phyloP scores from a whole-genome alignment of 148 eudicot genomes.

The Suaeda aralocaspica region DNA sequence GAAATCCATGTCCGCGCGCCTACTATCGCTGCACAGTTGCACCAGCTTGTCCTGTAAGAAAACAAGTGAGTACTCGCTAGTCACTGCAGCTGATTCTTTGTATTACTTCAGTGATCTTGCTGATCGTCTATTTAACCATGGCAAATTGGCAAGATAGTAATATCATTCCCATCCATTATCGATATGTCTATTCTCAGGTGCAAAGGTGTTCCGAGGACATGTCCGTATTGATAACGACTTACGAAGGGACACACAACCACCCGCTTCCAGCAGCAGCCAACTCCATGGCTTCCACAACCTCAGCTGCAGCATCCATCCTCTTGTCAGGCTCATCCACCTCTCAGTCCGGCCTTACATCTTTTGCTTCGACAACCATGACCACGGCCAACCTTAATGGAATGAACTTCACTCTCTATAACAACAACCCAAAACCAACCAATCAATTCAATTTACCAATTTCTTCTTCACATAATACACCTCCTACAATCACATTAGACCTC shows the following conservation, averaged over 20 bases:
- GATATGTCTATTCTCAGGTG: too few relatives aligned
- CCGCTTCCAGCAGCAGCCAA: conserved; percentile 61
- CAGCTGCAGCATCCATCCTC: conserved; percentile 84
- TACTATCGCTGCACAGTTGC: conserved; percentile 84
- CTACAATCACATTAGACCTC: conserved; percentile 78
- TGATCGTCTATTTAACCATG: too few relatives aligned
- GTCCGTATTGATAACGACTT: conserved; percentile 74
- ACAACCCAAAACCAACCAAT: conserved; percentile 34
- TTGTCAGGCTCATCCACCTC: conserved; percentile 71
- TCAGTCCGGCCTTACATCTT: conserved; percentile 23
- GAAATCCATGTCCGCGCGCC: conserved; percentile 87
- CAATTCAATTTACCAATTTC: conserved; percentile 44
- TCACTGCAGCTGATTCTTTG: too few relatives aligned
- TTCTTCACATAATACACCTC: conserved; percentile 36
- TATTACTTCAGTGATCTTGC: too few relatives aligned
- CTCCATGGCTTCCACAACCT: conserved; percentile 86
- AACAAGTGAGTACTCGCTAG: conserved; percentile 62
- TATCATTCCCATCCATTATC: too few relatives aligned
- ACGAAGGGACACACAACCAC: conserved; percentile 84
- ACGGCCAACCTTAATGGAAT: conserved; percentile 36
- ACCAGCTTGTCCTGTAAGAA: conserved; percentile 70
- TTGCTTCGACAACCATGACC: conserved; percentile 20
- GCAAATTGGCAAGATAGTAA: too few relatives aligned
- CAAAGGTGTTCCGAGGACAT: conserved; percentile 67
- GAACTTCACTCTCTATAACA: conserved; percentile 34